A percentile compares a stretch with the other conserved stretches of the same genome.
Conservation (phyloP, 1,139 yeast species). For the Debaryomyces singareniensis region DNA sequence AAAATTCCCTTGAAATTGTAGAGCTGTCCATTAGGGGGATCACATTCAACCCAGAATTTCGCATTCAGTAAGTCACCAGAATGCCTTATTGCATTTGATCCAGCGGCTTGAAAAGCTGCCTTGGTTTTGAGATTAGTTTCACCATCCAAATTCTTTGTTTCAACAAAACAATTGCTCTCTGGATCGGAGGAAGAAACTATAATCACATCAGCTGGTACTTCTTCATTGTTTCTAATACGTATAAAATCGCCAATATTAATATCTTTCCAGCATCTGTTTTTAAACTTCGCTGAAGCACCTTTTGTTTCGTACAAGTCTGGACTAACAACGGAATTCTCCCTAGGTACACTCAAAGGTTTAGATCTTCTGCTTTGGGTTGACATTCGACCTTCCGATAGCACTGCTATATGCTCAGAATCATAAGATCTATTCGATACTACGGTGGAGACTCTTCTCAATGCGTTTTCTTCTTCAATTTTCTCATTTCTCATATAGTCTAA, state of each 20-base stretch:
- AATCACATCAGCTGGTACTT: conserved; percentile 87
- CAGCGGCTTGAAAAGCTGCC: conserved; percentile 67
- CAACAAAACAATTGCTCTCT: conserved; percentile 90
- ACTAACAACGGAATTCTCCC: conserved; percentile 24
- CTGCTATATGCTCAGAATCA: conserved; percentile 12
- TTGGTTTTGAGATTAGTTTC: conserved; percentile 88
- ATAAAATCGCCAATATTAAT: conserved; percentile 86
- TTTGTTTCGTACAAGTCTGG: conserved; percentile 19
- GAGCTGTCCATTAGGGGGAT: conserved; percentile 79
- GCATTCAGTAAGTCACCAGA: conserved; percentile 69
- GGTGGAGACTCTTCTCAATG: conserved; percentile 34
- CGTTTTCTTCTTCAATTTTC: conserved; percentile 20
- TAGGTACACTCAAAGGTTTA: conserved; percentile 8
- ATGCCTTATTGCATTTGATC: conserved; percentile 46
- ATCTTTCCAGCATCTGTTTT: conserved; percentile 78
- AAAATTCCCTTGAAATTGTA: conserved; percentile 86
- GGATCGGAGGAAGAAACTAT: conserved; percentile 75
- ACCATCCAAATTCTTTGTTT: conserved; percentile 93
- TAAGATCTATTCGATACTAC: conserved; percentile 25
- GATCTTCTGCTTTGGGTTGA: conserved; percentile 11
- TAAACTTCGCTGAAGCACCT: conserved; percentile 38
- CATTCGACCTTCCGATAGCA: conserved; percentile 4
- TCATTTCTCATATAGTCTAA: conserved; percentile 21
- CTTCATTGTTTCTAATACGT: conserved; percentile 79
- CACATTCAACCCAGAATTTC: conserved; percentile 83